Conservation (phyloP, 176 grass and related monocot species). For the Carex pumila region DNA sequence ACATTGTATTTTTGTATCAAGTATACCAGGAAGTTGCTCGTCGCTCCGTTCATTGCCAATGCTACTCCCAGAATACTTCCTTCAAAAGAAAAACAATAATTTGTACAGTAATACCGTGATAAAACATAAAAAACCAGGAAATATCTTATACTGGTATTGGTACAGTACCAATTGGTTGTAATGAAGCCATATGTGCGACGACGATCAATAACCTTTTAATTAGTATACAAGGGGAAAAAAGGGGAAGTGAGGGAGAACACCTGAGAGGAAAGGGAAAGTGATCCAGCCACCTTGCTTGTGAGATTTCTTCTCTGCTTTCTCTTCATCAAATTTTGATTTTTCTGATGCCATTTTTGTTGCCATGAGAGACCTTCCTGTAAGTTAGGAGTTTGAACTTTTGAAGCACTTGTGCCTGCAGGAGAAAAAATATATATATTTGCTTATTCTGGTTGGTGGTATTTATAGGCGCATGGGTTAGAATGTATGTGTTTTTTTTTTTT, state of each 20-base stretch:
- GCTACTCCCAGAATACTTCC: slow-evolving; percentile 34
- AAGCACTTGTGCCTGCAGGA: background rate
- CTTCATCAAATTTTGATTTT: slow-evolving; percentile 10
- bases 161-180: no score
- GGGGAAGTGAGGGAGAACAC: slow-evolving; percentile 23
- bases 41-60: slow-evolving; percentile 18
- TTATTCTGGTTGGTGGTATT: background rate
- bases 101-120: background rate
- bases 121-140: background rate
- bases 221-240: background rate
- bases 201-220: background rate
- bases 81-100: background rate
- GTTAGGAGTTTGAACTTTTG: background rate
- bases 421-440: background rate
- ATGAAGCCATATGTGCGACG: no score
- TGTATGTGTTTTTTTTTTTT: background rate
- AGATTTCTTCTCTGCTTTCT: slow-evolving; percentile 24
- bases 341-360: background rate
- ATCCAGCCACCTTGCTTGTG: slow-evolving; percentile 51
- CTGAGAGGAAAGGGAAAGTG: slow-evolving; percentile 69
- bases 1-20: slow-evolving; percentile 62
- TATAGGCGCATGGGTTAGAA: background rate
- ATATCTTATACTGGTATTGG: background rate
- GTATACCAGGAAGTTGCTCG: slow-evolving; percentile 51
- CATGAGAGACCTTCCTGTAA: background rate